These are phyloP conservation scores for Tranzscheliella williamsii DNA, from an alignment of 1,284 basidiomycete genomes.

Conservation along the genomic window DNA sequence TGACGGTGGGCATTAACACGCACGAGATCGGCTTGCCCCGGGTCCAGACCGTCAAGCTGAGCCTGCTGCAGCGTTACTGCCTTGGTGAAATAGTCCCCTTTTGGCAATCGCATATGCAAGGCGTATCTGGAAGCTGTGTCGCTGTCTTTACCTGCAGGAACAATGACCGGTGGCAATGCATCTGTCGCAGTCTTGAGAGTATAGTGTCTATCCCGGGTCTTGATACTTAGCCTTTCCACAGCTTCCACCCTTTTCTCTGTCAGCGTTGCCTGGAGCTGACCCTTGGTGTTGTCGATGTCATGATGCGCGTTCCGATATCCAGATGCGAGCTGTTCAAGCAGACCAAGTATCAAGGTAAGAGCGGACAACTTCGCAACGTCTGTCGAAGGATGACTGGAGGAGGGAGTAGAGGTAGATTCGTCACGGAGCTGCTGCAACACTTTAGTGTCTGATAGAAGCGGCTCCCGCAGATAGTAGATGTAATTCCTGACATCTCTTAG, in stretches of 20 bases:
- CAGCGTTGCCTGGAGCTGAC: background rate
- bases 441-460: slow-evolving; percentile 12
- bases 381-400: background rate
- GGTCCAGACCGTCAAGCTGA: slow-evolving; percentile 22
- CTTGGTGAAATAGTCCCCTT: slow-evolving; percentile 56
- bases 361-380: slow-evolving; percentile 12
- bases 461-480: slow-evolving; percentile 7
- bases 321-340: slow-evolving; percentile 25
- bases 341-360: slow-evolving; percentile 19
- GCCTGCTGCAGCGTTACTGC: slow-evolving; percentile 29
- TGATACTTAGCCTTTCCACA: no score
- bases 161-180: background rate
- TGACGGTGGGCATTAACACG: slow-evolving; percentile 20
- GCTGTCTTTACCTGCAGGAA: slow-evolving; percentile 3
- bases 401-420: background rate
- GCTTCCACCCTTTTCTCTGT: no score
- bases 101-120: slow-evolving; percentile 55
- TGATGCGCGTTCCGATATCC: background rate
- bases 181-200: no score
- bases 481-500: slow-evolving; percentile 17
- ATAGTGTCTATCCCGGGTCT: no score
- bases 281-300: background rate
- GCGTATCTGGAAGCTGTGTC: slow-evolving; percentile 30
- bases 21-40: slow-evolving; percentile 50
- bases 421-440: slow-evolving; percentile 5